Conservation (phyloP, 225 moss, liverwort and hornwort genomes). For the Ulota crispa region DNA sequence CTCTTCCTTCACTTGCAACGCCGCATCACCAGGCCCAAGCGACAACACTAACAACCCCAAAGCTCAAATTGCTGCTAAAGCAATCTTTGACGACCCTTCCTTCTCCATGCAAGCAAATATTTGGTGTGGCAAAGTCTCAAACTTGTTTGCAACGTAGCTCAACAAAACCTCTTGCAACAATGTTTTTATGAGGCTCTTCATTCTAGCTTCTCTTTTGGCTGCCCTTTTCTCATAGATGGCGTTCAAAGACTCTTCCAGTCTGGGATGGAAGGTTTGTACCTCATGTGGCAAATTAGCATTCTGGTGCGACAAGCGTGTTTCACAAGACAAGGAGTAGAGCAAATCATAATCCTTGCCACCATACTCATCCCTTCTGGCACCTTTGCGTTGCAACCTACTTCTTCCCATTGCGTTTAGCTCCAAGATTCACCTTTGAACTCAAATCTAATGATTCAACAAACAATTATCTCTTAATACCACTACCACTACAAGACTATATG, state of each 20-base stretch:
- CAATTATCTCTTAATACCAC: slow-evolving; percentile 27
- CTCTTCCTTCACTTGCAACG: slow-evolving; percentile 41
- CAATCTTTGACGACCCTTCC: slow-evolving; percentile 37
- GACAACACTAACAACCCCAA: slow-evolving; percentile 52
- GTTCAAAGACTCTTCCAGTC: slow-evolving; percentile 34
- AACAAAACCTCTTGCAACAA: slow-evolving; percentile 34
- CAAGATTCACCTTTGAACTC: not conserved
- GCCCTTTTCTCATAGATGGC: slow-evolving; percentile 49
- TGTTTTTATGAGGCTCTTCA: slow-evolving; percentile 28
- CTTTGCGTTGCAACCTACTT: slow-evolving; percentile 47
- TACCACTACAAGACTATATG: slow-evolving; percentile 31
- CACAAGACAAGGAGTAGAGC: slow-evolving; percentile 21
- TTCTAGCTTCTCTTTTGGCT: slow-evolving; percentile 39
- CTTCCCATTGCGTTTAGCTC: slow-evolving; percentile 31
- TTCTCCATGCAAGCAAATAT: slow-evolving; percentile 43
- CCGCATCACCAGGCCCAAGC: slow-evolving; percentile 41
- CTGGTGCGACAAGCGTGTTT: slow-evolving; percentile 28
- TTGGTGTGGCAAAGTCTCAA: slow-evolving; percentile 49
- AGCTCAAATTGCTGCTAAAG: slow-evolving; percentile 36
- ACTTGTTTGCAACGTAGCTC: slow-evolving; percentile 31
- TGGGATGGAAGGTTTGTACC: slow-evolving; percentile 8
- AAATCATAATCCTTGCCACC: slow-evolving; percentile 31
- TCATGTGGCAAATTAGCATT: slow-evolving; percentile 39
- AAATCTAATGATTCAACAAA: not conserved
- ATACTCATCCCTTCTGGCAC: slow-evolving; percentile 34